A percentile compares a stretch with the other conserved stretches of the same genome.
phyloP scores from a whole-genome alignment of 805 yeast genomes.

The Yamadazyma kitorensis region DNA sequence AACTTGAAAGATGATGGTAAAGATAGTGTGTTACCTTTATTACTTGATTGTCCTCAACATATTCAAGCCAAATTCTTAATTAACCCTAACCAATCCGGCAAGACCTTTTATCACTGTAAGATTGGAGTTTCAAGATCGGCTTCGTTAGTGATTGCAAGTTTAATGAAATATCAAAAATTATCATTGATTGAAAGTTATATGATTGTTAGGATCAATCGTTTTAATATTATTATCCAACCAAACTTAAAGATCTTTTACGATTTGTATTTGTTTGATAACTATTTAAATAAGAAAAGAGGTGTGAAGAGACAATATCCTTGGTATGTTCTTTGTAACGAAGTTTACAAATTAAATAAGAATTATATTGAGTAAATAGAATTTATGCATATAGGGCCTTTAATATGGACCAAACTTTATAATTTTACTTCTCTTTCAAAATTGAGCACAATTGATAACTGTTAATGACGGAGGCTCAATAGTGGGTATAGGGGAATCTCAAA shows the following conservation, averaged over 20 bases:
- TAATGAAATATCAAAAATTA: conserved; percentile 31
- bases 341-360: conserved; percentile 25
- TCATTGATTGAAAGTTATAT: conserved; percentile 34
- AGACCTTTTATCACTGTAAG: conserved; percentile 35
- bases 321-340: conserved; percentile 29
- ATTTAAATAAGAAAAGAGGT: conserved; percentile 15
- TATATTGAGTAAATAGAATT: conserved; percentile 18
- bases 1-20: conserved; percentile 39
- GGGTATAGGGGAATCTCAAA: too few relatives aligned
- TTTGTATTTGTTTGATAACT: conserved; percentile 27
- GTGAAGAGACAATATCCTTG: conserved; percentile 21
- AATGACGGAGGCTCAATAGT: too few relatives aligned
- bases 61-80: conserved; percentile 28
- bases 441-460: too few relatives aligned
- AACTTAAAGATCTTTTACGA: conserved; percentile 39
- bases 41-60: conserved; percentile 26
- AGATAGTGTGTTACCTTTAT: conserved; percentile 28
- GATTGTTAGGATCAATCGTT: conserved; percentile 35
- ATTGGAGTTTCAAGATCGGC: conserved; percentile 46
- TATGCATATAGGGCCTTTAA: too few relatives aligned
- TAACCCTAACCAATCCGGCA: conserved; percentile 13
- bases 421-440: too few relatives aligned
- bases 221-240: conserved; percentile 42
- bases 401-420: too few relatives aligned
- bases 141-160: conserved; percentile 36